Conservation (phyloP, 371 early-diverging fungal genomes). For the Rhizopus stolonifer region DNA sequence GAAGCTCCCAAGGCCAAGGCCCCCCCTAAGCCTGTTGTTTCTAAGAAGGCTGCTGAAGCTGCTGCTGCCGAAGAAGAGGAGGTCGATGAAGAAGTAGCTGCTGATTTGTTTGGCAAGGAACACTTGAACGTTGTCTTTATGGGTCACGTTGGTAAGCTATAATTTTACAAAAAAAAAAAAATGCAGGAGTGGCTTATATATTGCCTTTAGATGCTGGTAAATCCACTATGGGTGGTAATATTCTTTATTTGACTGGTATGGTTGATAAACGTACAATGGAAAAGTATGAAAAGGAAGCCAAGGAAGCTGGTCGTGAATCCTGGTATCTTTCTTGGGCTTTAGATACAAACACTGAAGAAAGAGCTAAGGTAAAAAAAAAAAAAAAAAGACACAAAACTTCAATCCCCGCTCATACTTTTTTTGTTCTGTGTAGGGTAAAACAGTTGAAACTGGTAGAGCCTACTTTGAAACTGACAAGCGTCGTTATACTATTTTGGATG, state of each 20-base stretch:
- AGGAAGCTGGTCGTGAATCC: constrained; percentile 93
- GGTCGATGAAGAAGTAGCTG: constrained; percentile 59
- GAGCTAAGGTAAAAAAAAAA: constrained; percentile 83
- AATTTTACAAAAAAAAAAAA: not conserved
- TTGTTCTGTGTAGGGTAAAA: constrained; percentile 75
- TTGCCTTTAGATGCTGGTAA: constrained; percentile 94
- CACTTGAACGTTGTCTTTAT: constrained; percentile 97
- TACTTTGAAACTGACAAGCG: constrained; percentile 96
- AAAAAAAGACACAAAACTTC: no score
- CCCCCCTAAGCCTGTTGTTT: constrained; percentile 4
- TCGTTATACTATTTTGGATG: constrained; percentile 95
- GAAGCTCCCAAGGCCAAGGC: constrained; percentile 15
- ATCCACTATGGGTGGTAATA: constrained; percentile 99
- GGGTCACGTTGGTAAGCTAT: constrained; percentile 91
- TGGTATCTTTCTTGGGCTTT: constrained; percentile 99
- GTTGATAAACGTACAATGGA: constrained; percentile 99
- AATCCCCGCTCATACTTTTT: not conserved
- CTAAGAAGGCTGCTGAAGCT: not conserved
- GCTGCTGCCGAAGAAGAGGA: constrained; percentile 34
- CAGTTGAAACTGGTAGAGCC: constrained; percentile 96
- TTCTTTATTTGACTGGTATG: constrained; percentile 94
- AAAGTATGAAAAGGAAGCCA: constrained; percentile 97
- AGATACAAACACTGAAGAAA: constrained; percentile 94
- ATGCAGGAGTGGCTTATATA: constrained; percentile 17
- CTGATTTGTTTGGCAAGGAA: constrained; percentile 83